Evolutionary conservation across 306 rosid genomes (phyloP).

Genomic region (Citrullus amarus): DNA sequence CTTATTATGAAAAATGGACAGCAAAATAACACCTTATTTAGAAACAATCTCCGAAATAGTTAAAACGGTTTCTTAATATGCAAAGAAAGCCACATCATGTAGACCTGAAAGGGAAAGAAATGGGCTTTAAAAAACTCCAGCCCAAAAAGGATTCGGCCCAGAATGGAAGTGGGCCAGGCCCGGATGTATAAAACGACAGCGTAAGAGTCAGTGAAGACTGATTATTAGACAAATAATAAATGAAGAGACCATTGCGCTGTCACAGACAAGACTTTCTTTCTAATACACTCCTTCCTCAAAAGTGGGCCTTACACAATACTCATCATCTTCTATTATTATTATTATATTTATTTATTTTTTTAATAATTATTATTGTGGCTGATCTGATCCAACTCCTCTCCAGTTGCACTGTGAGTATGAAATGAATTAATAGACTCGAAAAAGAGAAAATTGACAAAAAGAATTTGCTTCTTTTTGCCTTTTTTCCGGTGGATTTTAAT

Average conservation of each 20-base stretch:
- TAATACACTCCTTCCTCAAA: conserved; percentile 13
- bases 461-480: neutral
- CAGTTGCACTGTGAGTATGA: neutral
- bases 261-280: neutral
- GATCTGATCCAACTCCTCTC: conserved; percentile 2
- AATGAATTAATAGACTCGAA: neutral
- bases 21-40: too few relatives aligned
- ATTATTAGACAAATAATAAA: neutral
- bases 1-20: too few relatives aligned
- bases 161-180: neutral
- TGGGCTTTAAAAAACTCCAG: neutral
- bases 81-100: too few relatives aligned
- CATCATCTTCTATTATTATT: neutral
- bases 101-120: neutral
- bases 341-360: too few relatives aligned
- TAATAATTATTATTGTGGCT: neutral
- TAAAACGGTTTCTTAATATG: too few relatives aligned
- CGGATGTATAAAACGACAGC: conserved; percentile 3
- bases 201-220: neutral
- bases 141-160: neutral
- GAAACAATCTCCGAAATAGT: too few relatives aligned
- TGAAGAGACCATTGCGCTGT: neutral
- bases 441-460: neutral
- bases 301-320: conserved; percentile 24
- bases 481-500: neutral